phyloP scores from a whole-genome alignment of 164 flowering plant species.

The Platanus orientalis region DNA sequence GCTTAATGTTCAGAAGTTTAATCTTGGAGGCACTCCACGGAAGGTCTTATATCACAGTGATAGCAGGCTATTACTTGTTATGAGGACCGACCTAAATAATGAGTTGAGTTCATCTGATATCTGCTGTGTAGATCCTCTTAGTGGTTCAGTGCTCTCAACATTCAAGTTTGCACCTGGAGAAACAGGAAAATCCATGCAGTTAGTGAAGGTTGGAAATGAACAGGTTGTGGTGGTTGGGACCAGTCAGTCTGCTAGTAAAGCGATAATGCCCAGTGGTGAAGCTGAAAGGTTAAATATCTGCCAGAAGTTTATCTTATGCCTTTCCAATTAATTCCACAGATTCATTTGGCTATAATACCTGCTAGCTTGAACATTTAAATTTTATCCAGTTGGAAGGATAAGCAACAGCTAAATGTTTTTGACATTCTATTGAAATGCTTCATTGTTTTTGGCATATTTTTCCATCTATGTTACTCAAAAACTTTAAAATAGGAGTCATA shows the following conservation, averaged over 20 bases:
- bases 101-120: constrained; percentile 73
- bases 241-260: constrained; percentile 73
- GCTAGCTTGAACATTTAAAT: no score
- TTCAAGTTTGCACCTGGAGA: constrained; percentile 74
- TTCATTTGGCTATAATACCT: neutral
- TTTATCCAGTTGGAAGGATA: no score
- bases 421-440: no score
- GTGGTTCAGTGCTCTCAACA: constrained; percentile 65
- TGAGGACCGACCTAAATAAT: constrained; percentile 68
- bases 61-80: constrained; percentile 73
- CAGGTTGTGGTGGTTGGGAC: constrained; percentile 88
- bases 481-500: no score
- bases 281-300: constrained; percentile 71
- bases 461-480: no score
- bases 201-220: constrained; percentile 70
- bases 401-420: no score
- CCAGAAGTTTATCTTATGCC: neutral
- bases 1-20: constrained; percentile 93
- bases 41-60: constrained; percentile 84
- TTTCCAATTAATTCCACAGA: neutral
- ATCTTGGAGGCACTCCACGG: constrained; percentile 85
- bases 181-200: constrained; percentile 86
- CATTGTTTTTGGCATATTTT: no score
- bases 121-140: constrained; percentile 84
- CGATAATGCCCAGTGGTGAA: constrained; percentile 98